These are phyloP conservation scores for Pterocarpus macrocarpus DNA, from an alignment of 306 rosid genomes.

Conservation along the genomic window DNA sequence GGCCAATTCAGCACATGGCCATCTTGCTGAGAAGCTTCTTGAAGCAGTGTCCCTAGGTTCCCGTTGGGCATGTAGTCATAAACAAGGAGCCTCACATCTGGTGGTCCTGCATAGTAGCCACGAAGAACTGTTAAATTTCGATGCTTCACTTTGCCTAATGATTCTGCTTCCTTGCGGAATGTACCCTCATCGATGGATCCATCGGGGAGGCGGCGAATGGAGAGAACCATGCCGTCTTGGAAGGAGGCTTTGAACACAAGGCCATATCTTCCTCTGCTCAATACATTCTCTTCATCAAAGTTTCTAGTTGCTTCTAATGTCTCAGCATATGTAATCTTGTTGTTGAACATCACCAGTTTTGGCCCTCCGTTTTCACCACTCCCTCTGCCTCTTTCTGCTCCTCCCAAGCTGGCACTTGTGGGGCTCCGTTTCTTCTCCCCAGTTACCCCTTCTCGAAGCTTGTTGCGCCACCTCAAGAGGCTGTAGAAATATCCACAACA, in stretches of 20 bases:
- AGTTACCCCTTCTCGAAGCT: conserved; percentile 68
- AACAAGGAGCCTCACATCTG: conserved; percentile 75
- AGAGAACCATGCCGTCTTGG: conserved; percentile 80
- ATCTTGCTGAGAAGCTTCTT: conserved; percentile 89
- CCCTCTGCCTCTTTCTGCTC: conserved; percentile 58
- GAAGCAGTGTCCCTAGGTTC: conserved; percentile 78
- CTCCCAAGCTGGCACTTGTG: conserved; percentile 63
- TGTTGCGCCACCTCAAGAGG: conserved; percentile 80
- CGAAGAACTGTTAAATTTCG: conserved; percentile 75
- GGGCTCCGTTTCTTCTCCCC: conserved; percentile 86
- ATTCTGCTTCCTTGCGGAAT: conserved; percentile 81
- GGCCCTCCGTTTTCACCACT: conserved; percentile 88
- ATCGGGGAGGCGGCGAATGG: conserved; percentile 76
- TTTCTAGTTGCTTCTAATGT: conserved; percentile 87
- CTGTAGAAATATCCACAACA: conserved; percentile 80
- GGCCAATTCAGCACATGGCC: conserved; percentile 95
- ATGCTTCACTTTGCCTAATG: conserved; percentile 78
- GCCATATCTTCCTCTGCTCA: conserved; percentile 81
- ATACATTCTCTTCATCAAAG: conserved; percentile 84
- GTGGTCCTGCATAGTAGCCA: conserved; percentile 82
- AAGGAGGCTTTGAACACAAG: conserved; percentile 79
- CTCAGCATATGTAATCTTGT: conserved; percentile 76
- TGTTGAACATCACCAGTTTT: conserved; percentile 79
- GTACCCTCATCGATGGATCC: conserved; percentile 59
- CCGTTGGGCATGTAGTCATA: conserved; percentile 96